phyloP scores from a whole-genome alignment of 371 early-diverging fungal species.

The Mortierella sp. region DNA sequence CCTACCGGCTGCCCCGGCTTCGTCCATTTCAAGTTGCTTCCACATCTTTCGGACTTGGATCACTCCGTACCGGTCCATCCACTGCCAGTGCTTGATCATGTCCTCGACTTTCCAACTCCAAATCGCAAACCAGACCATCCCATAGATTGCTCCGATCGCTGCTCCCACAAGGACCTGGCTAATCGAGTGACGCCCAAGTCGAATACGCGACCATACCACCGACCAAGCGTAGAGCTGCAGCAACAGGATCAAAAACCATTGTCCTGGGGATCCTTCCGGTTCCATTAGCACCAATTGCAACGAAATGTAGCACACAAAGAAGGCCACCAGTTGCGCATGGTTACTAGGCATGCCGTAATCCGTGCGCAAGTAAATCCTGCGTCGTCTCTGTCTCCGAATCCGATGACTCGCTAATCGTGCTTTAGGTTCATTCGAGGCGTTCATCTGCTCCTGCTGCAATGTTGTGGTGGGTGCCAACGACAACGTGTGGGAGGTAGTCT shows the following conservation, averaged over 20 bases:
- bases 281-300: conserved; percentile 51
- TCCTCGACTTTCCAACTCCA: conserved; percentile 57
- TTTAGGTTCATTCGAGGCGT: conserved; percentile 35
- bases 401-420: conserved; percentile 15
- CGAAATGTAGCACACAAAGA: conserved; percentile 66
- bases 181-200: conserved; percentile 61
- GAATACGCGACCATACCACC: conserved; percentile 67
- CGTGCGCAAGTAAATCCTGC: conserved; percentile 22
- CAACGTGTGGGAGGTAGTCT: conserved; percentile 26
- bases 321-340: conserved; percentile 79
- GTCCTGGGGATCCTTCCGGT: conserved; percentile 33
- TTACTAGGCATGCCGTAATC: conserved; percentile 84
- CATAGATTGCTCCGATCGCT: conserved; percentile 53
- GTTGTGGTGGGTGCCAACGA: conserved; percentile 42
- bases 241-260: conserved; percentile 51
- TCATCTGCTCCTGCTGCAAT: conserved; percentile 35
- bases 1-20: conserved; percentile 26
- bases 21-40: conserved; percentile 52
- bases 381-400: conserved; percentile 30
- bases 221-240: conserved; percentile 56
- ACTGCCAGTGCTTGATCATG: conserved; percentile 55
- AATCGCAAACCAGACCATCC: conserved; percentile 53
- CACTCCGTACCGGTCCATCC: conserved; percentile 55
- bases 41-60: conserved; percentile 54
- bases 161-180: conserved; percentile 64